Evolutionary conservation across 148 eudicot genomes (phyloP), one percentile per base, ranked within the genome.

Genomic region (Beta vulgaris): DNA sequence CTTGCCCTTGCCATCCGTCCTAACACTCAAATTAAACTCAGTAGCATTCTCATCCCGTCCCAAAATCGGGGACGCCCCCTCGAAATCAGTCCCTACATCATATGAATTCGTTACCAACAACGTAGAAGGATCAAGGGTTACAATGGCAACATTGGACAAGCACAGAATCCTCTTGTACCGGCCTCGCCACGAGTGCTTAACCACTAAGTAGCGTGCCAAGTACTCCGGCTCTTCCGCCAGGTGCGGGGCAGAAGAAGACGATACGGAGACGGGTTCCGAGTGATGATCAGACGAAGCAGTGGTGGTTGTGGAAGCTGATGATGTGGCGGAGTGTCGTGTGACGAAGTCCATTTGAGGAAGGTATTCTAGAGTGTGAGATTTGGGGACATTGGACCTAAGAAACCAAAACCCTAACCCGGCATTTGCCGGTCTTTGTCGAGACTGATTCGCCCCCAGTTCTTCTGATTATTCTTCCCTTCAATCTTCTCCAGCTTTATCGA

Each of bases 381-480:
- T 86, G 29, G 97, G 96, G 29, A 89, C 89, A 71, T 82, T 89
- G 77, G 91, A 86, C 49, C 92, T 91, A 14, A 92, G 71, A 59
- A 87, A 80, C 92, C 96, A 87, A 82, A 83, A 76, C 82, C 88
- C 89, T 82, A 90, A 76, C 67, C 89, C 88, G 80, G 88, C 86
- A 31, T 83, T 80, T 79, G 88, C 87, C 86, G 89, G 98, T 76
- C 88, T 81, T 84, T 88, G 90, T 54, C 92, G 87, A 34, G 99
- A 95, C 87, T 95, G 94, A 95, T 90, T 89, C 81, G 96, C 99
- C 90, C 97, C 99, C 99, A 95, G 99, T 75, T 85, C 97, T 87
- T 57, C 91, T 34, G 73, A 78, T 68, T 72, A 26, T n/a, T 32
- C 31, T 28, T n/a, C 53, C 10, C 36, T 4, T 9, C 21, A 57